Conservation (phyloP, 441 rosid genomes). For the Raphanus hybrid region DNA sequence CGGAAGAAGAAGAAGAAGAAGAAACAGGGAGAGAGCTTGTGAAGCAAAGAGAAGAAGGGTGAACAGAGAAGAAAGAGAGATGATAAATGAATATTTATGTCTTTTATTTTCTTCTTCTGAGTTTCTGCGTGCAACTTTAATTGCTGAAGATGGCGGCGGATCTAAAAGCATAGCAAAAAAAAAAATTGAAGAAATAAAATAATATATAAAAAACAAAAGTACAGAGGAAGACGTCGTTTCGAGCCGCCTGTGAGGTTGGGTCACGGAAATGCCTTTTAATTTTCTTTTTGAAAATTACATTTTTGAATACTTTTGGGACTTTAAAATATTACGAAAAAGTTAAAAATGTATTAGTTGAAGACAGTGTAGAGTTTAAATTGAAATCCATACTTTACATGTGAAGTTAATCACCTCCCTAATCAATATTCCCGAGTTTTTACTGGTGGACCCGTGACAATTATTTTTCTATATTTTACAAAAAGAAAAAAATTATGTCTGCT, state of each 20-base stretch:
- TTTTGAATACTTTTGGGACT: background rate
- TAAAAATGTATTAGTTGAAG: background rate
- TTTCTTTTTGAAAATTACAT: background rate
- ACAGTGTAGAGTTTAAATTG: background rate
- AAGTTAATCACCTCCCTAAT: background rate
- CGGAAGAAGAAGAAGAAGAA: constrained; percentile 7
- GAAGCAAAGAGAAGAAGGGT: background rate
- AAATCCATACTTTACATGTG: background rate
- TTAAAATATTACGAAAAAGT: background rate
- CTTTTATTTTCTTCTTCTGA: constrained; percentile 25
- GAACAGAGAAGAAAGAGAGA: constrained; percentile 4
- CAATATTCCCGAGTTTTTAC: background rate
- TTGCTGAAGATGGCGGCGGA: constrained; percentile 46
- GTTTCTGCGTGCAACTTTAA: constrained; percentile 43
- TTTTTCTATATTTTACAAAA: no score
- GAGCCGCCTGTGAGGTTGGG: constrained; percentile 44
- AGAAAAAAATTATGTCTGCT: no score
- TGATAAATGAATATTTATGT: constrained; percentile 39
- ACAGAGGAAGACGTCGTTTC: constrained; percentile 35
- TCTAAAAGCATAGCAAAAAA: constrained; percentile 35
- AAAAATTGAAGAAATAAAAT: background rate
- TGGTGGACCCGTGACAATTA: background rate
- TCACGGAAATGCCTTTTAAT: constrained; percentile 39
- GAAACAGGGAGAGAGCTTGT: constrained; percentile 5
- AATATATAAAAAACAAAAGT: constrained; percentile 4